Percentiles rank a stretch among this genome's conserved stretches.
These are phyloP conservation scores for Chaetomiaceae sp. DNA, from an alignment of 2,329 filamentous ascomycete species.

Conservation along the genomic window DNA sequence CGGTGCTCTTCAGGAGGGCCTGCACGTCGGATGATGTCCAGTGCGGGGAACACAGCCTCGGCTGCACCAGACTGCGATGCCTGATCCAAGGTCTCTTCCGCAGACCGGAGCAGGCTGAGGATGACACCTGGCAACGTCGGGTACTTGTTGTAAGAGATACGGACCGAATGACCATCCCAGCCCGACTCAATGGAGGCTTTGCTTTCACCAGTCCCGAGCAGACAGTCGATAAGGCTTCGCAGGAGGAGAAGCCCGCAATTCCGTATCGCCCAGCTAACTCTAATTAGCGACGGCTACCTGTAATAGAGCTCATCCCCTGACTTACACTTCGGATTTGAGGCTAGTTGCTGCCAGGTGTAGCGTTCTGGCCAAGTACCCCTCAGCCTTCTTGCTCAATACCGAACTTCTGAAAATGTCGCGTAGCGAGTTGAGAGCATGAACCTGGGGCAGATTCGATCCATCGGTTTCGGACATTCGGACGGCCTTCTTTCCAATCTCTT, in stretches of 20 bases:
- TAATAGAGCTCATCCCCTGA: constrained; percentile 1
- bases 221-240: constrained; percentile 73
- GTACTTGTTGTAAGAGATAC: constrained; percentile 67
- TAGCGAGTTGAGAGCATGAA: constrained; percentile 90
- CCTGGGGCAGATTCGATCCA: constrained; percentile 72
- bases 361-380: constrained; percentile 67
- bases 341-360: constrained; percentile 76
- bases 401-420: constrained; percentile 89
- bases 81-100: constrained; percentile 42
- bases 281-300: background rate
- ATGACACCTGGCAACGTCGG: constrained; percentile 61
- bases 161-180: constrained; percentile 60
- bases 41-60: constrained; percentile 74
- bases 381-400: constrained; percentile 66
- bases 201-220: constrained; percentile 72
- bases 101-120: constrained; percentile 55
- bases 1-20: constrained; percentile 57
- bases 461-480: constrained; percentile 54
- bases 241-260: constrained; percentile 91
- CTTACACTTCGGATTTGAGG: constrained; percentile 71
- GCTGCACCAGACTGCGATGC: constrained; percentile 38
- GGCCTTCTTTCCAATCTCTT: constrained; percentile 52
- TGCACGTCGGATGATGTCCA: constrained; percentile 74
- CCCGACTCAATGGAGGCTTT: constrained; percentile 58
- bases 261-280: constrained; percentile 76